phyloP scores from a whole-genome alignment of 2,329 filamentous ascomycete species.

The Cercospora sojina region DNA sequence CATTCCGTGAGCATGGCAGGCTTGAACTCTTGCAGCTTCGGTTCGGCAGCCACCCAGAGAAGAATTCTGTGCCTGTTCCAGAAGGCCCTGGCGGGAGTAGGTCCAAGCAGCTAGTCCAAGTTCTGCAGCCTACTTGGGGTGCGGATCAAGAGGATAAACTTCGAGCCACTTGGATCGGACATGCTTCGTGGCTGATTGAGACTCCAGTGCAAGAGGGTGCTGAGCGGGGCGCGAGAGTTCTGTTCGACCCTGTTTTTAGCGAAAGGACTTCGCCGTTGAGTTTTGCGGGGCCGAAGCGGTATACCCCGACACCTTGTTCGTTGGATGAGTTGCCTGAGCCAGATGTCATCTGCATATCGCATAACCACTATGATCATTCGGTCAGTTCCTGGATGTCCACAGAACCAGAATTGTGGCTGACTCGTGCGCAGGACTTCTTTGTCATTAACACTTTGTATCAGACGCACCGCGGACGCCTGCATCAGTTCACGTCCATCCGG shows the following conservation, averaged over 20 bases:
- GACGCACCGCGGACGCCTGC: slow-evolving; percentile 40
- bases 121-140: slow-evolving; percentile 46
- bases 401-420: slow-evolving; percentile 49
- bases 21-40: slow-evolving; percentile 38
- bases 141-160: slow-evolving; percentile 32
- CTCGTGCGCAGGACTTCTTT: slow-evolving; percentile 50
- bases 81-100: slow-evolving; percentile 33
- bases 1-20: slow-evolving; percentile 32
- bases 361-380: slow-evolving; percentile 58
- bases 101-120: slow-evolving; percentile 44
- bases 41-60: slow-evolving; percentile 40
- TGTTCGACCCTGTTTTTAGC: slow-evolving; percentile 57
- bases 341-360: slow-evolving; percentile 54
- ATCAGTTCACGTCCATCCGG: slow-evolving; percentile 49
- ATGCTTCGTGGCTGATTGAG: slow-evolving; percentile 52
- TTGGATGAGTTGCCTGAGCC: slow-evolving; percentile 53
- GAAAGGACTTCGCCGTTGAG: slow-evolving; percentile 50
- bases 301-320: slow-evolving; percentile 52
- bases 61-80: slow-evolving; percentile 51
- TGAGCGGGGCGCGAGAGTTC: slow-evolving; percentile 45
- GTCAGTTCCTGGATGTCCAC: slow-evolving; percentile 48
- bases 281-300: slow-evolving; percentile 52
- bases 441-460: slow-evolving; percentile 46
- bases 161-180: slow-evolving; percentile 54
- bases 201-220: slow-evolving; percentile 36